Evolutionary conservation across 140 eudicot species (phyloP).

Genomic region (Anethum foeniculum): DNA sequence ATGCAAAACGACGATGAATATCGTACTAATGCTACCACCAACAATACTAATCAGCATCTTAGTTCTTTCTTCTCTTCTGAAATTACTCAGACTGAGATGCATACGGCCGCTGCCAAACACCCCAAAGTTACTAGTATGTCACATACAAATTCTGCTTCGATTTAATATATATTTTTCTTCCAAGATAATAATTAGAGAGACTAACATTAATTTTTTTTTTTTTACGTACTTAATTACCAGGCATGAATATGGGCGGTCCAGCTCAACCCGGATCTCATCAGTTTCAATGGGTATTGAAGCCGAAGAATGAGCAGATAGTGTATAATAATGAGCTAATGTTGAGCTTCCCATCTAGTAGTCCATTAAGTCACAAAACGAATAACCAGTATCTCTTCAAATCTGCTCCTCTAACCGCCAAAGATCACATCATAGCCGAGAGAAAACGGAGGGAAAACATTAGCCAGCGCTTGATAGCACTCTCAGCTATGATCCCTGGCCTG

Average conservation of each 20-base stretch:
- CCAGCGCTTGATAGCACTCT: conserved; percentile 21
- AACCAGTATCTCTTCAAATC: not conserved
- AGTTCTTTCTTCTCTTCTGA: not conserved
- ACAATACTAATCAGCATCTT: not conserved
- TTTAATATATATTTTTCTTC: no score
- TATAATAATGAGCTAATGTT: not conserved
- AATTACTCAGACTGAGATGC: not conserved
- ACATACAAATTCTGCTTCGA: not conserved
- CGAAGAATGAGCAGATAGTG: not conserved
- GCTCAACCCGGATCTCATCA: not conserved
- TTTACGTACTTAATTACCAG: not conserved
- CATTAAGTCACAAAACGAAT: not conserved
- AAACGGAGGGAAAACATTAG: conserved; percentile 22
- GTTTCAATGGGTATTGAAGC: not conserved
- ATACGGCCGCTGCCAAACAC: not conserved
- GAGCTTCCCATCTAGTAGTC: not conserved
- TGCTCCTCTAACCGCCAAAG: conserved; percentile 2
- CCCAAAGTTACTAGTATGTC: not conserved
- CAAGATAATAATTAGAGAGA: not conserved
- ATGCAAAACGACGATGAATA: not conserved
- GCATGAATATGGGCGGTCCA: not conserved
- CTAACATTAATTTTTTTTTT: not conserved
- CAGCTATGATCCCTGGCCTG: conserved; percentile 28
- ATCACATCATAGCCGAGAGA: conserved; percentile 27
- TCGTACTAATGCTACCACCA: not conserved